Evolutionary conservation across 768 basidiomycete species (phyloP).

Genomic region (Coprinopsis cinerea): DNA sequence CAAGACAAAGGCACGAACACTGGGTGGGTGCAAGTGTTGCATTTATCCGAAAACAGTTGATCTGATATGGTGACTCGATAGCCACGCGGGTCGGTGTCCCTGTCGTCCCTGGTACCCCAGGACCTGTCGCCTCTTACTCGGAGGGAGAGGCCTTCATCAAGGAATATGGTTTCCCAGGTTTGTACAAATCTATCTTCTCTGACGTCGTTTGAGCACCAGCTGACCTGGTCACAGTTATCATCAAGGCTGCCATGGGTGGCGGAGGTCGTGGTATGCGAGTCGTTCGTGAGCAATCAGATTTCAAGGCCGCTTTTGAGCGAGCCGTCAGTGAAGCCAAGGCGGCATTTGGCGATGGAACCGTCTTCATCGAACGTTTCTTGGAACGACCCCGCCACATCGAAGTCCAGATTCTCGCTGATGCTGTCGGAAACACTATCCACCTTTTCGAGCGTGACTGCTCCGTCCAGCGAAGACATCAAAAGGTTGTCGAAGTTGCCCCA

Average conservation of each 20-base stretch:
- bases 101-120: constrained; percentile 97
- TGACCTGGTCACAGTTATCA: constrained; percentile 62
- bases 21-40: constrained; percentile 45
- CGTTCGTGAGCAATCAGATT: constrained; percentile 88
- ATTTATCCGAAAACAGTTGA: constrained; percentile 5
- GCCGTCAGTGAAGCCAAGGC: constrained; percentile 94
- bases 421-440: constrained; percentile 90
- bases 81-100: constrained; percentile 91
- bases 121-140: constrained; percentile 73
- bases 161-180: constrained; percentile 92
- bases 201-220: neutral
- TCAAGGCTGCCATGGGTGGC: constrained; percentile 99
- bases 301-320: constrained; percentile 83
- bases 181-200: constrained; percentile 15
- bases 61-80: constrained; percentile 22
- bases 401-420: constrained; percentile 92
- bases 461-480: constrained; percentile 96
- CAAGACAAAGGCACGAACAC: constrained; percentile 93
- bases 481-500: constrained; percentile 98
- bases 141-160: constrained; percentile 88
- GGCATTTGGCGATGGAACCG: constrained; percentile 97
- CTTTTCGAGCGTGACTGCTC: constrained; percentile 99
- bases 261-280: constrained; percentile 99
- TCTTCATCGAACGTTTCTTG: constrained; percentile 97
- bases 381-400: constrained; percentile 98